Evolutionary conservation across 495 filamentous ascomycete genomes (phyloP), one percentile per base, ranked within the genome.

Genomic region (Neurospora tetraspora): DNA sequence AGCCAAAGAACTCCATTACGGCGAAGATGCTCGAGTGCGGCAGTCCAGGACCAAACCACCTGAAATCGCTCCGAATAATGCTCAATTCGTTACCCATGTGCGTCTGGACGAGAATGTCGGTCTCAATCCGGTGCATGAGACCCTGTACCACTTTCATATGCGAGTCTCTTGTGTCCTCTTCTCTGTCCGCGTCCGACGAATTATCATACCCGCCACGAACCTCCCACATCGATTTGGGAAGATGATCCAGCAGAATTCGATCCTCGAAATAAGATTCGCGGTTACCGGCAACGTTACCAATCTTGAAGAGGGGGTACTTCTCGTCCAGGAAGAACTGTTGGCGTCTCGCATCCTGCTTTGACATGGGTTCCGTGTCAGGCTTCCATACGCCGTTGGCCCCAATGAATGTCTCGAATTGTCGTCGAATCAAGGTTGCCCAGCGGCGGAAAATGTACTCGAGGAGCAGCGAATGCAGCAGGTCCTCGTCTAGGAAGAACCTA

Each of bases 401-500:
- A n/a, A 86, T 83, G n/a, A 86, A 83, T 83, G 82, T 85, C 31
- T 77, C 79, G 14, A 80, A 69, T n/a, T 36, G 9, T 27, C 16
- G 1, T 27, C 74, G 71, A 9, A 78, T 42, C 45, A 76, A 23
- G 2, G 69, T 20, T 11, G 75, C 73, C 77, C 77, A 80, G 12
- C 39, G 23, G 40, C 86, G 76, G 12, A 90, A 90, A 31, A 92
- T 82, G 69, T 89, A 90, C 68, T 91, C 87, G 23, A 92, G 77
- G 71, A 92, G 85, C 14, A 92, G 84, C 11, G 86, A 84, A 68
- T 92, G 87, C 10, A 91, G 81, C 31, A 92, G 78, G 73, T 92
- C 91, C 77, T 91, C 90, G 73, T 92, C 89, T 86, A 89, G 88
- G 77, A 84, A 88, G n/a, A 92, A 84, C 0, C 87, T 85, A 73